Evolutionary conservation across 345 rosid species (phyloP), one percentile per base, ranked within the genome.

Genomic region (Dovyalis caffra): DNA sequence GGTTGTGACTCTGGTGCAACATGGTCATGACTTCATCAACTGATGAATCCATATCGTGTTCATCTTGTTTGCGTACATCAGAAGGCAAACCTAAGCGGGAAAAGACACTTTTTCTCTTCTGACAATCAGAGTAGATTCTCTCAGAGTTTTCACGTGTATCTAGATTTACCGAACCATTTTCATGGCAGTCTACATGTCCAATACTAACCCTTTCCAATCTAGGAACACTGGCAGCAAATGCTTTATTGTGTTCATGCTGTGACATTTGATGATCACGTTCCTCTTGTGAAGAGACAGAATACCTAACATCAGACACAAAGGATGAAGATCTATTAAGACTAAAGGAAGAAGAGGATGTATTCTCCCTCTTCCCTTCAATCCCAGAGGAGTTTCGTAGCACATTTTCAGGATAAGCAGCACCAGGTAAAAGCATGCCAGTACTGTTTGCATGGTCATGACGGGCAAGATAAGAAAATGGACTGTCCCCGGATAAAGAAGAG

Each of bases 61-160:
- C 78, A 72, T 73, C 79, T 69, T 62, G 29, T 47, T 64, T 66
- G 57, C 16, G 31, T 72, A 21, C 71, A 65, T 77, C 37, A 43
- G 78, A n/a, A 70, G 86, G 76, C 47, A 70, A 53, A 77, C 74
- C 76, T 68, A 90, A 70, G 70, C 92, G 91, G 28, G 82, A 80
- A 74, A 90, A 87, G 72, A 90, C 91, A 63, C 90, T 87, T 71
- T 86, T 83, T n/a, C 71, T 75, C 66, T 77, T 80, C 60, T 23
- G 69, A 68, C 12, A 0, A 64, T 38, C 70, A 21, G 72, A 60
- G 62, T 74, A 15, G 56, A 64, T 57, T 6, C 32, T 51, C 32
- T 68, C 68, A 28, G 73, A 63, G 70, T 64, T 62, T 32, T 56
- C 47, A 71, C 14, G 16, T 12, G 29, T 53, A 40, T 32, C 37